phyloP scores from a whole-genome alignment of 768 basidiomycete species.

The Cyclocybe cylindracea region DNA sequence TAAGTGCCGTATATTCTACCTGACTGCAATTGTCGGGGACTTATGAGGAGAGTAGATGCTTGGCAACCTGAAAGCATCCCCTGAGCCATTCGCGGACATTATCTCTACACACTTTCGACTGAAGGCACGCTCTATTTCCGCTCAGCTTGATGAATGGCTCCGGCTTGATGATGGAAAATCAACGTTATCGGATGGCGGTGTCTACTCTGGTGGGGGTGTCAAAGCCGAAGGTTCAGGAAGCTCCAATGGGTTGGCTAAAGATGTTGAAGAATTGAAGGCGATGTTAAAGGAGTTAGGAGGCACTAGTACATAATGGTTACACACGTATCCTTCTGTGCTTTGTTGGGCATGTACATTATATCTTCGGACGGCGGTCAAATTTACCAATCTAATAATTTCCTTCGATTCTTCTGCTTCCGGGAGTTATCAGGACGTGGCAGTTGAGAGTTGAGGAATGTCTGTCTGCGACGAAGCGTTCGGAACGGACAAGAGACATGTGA shows the following conservation, averaged over 20 bases:
- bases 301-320: too few species aligned
- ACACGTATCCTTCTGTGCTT: too few species aligned
- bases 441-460: too few species aligned
- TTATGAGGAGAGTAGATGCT: constrained; percentile 60
- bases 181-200: constrained; percentile 58
- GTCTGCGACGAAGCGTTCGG: too few species aligned
- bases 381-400: too few species aligned
- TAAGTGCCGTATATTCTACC: constrained; percentile 31
- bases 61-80: constrained; percentile 76
- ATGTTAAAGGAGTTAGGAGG: constrained; percentile 49
- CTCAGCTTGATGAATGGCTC: constrained; percentile 83
- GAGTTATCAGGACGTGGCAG: too few species aligned
- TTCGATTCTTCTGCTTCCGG: too few species aligned
- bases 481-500: constrained; percentile 12
- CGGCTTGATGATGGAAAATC: constrained; percentile 69
- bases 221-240: constrained; percentile 41
- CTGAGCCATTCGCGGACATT: constrained; percentile 84
- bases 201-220: constrained; percentile 24
- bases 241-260: constrained; percentile 63
- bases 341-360: not conserved
- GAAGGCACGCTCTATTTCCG: constrained; percentile 68
- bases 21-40: too few species aligned
- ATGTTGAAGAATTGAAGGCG: constrained; percentile 71
- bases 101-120: constrained; percentile 90
- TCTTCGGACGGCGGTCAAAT: not conserved